These are phyloP conservation scores for Phyllosticta citriasiana DNA, from an alignment of 2,329 filamentous ascomycete species.

Conservation along the genomic window DNA sequence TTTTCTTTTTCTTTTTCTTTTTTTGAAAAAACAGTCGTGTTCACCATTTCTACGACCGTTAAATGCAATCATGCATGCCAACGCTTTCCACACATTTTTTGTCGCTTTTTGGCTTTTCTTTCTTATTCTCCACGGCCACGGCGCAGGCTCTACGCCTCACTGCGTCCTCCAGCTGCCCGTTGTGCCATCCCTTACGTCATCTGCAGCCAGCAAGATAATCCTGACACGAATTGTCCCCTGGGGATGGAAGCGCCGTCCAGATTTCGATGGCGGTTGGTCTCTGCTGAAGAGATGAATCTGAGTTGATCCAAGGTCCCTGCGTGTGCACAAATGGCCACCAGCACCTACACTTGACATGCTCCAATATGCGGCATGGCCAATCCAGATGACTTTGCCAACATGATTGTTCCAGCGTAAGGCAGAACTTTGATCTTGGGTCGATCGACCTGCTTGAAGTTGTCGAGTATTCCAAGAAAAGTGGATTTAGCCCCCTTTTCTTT, in stretches of 20 bases:
- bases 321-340: neutral
- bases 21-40: neutral
- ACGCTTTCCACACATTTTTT: neutral
- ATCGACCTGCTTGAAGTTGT: neutral
- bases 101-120: neutral
- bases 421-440: neutral
- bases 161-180: neutral
- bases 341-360: neutral
- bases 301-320: neutral
- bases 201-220: neutral
- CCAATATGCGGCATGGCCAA: neutral
- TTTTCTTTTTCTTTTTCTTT: neutral
- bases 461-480: neutral
- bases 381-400: neutral
- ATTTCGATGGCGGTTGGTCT: neutral
- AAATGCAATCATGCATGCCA: neutral
- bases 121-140: neutral
- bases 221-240: neutral
- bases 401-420: neutral
- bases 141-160: neutral
- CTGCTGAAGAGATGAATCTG: neutral
- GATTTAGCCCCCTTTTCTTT: constrained; percentile 35
- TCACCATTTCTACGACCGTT: neutral
- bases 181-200: neutral
- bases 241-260: neutral